Evolutionary conservation across 2,329 filamentous ascomycete genomes (phyloP).

Genomic region (Sporothrix variecibatus): DNA sequence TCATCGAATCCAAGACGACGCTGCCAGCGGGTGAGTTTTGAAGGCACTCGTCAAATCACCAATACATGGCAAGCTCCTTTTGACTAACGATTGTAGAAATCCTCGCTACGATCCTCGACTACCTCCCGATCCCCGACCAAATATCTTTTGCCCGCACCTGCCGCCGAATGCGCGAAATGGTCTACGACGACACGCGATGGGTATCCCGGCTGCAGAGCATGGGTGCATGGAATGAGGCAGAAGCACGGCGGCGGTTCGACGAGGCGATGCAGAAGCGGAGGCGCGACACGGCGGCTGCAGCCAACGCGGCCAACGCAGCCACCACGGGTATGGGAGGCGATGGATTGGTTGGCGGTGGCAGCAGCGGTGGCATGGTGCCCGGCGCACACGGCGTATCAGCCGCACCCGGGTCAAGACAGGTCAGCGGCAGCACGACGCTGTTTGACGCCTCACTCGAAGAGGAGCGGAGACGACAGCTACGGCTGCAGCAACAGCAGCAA

Average conservation of each 20-base stretch:
- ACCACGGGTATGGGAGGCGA: constrained; percentile 30
- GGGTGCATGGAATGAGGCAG: constrained; percentile 87
- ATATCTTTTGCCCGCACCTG: constrained; percentile 83
- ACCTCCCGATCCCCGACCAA: constrained; percentile 81
- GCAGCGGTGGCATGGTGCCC: not conserved
- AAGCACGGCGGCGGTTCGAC: constrained; percentile 80
- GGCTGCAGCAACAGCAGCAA: constrained; percentile 27
- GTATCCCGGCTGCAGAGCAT: constrained; percentile 82
- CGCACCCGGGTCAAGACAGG: constrained; percentile 30
- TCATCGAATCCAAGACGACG: constrained; percentile 74
- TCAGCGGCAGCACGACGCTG: constrained; percentile 56
- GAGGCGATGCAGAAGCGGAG: constrained; percentile 64
- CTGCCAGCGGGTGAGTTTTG: constrained; percentile 74
- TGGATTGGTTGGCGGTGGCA: constrained; percentile 31
- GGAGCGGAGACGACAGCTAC: constrained; percentile 44
- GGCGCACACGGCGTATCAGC: constrained; percentile 21
- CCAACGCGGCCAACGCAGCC: constrained; percentile 40
- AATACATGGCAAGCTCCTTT: not conserved
- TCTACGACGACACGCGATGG: constrained; percentile 97
- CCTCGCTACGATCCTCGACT: constrained; percentile 82
- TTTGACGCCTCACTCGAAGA: constrained; percentile 75
- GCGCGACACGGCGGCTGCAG: constrained; percentile 48
- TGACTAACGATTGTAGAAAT: constrained; percentile 63
- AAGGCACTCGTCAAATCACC: not conserved
- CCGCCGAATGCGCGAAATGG: constrained; percentile 91